Evolutionary conservation across 75 land plant species (phyloP).

Genomic region (Pinus albicaulis): DNA sequence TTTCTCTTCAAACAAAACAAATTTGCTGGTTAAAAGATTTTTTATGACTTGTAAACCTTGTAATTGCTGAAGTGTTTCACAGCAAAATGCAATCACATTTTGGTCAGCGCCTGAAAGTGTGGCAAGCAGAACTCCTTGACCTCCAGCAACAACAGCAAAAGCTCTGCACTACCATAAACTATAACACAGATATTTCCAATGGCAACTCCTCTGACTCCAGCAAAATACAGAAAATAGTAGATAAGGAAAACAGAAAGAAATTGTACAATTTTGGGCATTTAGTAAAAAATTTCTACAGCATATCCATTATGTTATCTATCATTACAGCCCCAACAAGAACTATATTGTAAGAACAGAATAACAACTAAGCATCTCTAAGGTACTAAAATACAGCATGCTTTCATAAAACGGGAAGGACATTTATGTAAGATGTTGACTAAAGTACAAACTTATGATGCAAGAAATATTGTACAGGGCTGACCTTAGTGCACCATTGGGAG

Average conservation of each 20-base stretch:
- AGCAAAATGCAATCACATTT: conserved; percentile 4
- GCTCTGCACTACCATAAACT: conserved; percentile 3
- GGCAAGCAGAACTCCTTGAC: conserved; percentile 7
- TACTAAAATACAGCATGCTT: too few relatives aligned
- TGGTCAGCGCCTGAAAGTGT: background rate
- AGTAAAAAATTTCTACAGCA: too few relatives aligned
- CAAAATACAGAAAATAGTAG: background rate
- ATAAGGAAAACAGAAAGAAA: background rate
- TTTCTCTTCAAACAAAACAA: background rate
- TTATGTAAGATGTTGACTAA: too few relatives aligned
- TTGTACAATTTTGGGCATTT: too few relatives aligned
- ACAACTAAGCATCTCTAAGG: too few relatives aligned
- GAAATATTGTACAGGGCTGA: too few relatives aligned
- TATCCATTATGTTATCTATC: too few relatives aligned
- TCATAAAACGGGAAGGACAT: too few relatives aligned
- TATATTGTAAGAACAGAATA: too few relatives aligned
- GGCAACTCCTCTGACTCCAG: background rate
- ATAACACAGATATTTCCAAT: background rate
- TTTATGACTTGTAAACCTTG: background rate
- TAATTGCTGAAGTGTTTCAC: conserved; percentile 11
- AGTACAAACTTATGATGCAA: too few relatives aligned
- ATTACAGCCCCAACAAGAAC: too few relatives aligned
- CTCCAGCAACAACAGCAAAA: conserved; percentile 12
- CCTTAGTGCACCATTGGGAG: too few relatives aligned
- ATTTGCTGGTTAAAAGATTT: background rate